Base-by-base conservation (phyloP, 176 grass and related monocot genomes). In the Aegilops bicornis region DNA sequence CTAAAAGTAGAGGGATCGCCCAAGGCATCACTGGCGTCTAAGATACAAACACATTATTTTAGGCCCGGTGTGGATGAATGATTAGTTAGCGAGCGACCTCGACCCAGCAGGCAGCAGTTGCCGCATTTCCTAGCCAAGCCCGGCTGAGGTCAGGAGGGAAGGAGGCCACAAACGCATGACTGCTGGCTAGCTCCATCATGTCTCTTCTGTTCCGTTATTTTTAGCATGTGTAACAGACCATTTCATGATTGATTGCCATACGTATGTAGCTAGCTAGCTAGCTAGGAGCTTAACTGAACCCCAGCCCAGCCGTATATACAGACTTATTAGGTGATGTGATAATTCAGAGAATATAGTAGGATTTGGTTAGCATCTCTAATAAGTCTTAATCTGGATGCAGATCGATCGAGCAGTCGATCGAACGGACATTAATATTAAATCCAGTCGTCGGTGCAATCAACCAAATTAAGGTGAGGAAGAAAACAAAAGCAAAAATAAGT, bases 21-120 rank as follows among this genome's bases (percentile, higher is more conserved):
- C 80, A 45, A 84, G 89, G 77, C 82, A 88, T 85, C 82, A 77
- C 39, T 88, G 72, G 82, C 89, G 82, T 91, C 89, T 72, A 91
- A 85, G 89, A 77, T 24, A 91, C 81, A 85, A 82, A 91, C 77
- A 76, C 86, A 72, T 85, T 85, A 85, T 91, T 88, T 88, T 91
- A 91, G 71, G 70, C 82, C 12, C 42, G 0, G 33, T 64, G 42
- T 87, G 79, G 80, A 88, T 88, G 89, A 82, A 88, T 88, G 89
- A 91, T 86, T 73, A 74, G 52, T 66, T 85, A 85, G 69, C 73
- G 82, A 85, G 69, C 73, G 82, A 60, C 69, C 69, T 88, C 82
- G 29, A 16, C 15, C 50, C 16, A 54, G 50, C 50, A 32, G 50
- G 77, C 37, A 70, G 78, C 36, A 71, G 78, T 88, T 85, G 89